Conservation (phyloP, 2,329 filamentous ascomycete genomes). For the Rutstroemia sydowiana region DNA sequence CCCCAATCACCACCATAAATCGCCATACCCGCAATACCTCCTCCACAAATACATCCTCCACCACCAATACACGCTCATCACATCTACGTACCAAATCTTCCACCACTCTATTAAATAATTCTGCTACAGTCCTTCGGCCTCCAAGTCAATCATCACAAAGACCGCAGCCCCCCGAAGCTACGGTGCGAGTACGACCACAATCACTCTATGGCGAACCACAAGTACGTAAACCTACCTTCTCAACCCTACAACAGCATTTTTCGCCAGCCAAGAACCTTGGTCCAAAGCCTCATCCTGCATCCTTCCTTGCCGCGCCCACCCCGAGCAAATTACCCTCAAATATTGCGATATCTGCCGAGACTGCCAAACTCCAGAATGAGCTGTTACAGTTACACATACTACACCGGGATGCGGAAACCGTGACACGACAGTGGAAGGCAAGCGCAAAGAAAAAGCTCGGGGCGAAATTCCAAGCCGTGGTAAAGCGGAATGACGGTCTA, state of each 20-base stretch:
- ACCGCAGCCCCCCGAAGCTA: slow-evolving; percentile 8
- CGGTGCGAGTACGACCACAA: slow-evolving; percentile 6
- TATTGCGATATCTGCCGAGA: slow-evolving; percentile 51
- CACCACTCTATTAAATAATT: slow-evolving; percentile 16
- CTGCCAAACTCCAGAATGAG: slow-evolving; percentile 52
- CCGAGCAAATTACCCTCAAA: slow-evolving; percentile 56
- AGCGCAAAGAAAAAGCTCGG: slow-evolving; percentile 46
- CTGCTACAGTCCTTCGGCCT: slow-evolving; percentile 18
- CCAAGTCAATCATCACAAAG: slow-evolving; percentile 10
- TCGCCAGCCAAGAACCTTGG: slow-evolving; percentile 54
- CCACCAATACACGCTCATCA: slow-evolving; percentile 7
- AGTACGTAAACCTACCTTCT: slow-evolving; percentile 37
- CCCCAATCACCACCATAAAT: slow-evolving; percentile 13
- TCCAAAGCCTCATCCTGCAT: slow-evolving; percentile 54
- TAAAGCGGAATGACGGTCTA: slow-evolving; percentile 35
- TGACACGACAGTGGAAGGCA: slow-evolving; percentile 44
- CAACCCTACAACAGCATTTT: slow-evolving; percentile 59
- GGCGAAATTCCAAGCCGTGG: slow-evolving; percentile 35
- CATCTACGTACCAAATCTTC: slow-evolving; percentile 27
- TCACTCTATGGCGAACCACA: slow-evolving; percentile 14
- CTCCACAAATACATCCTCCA: slow-evolving; percentile 12
- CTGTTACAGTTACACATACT: slow-evolving; percentile 59
- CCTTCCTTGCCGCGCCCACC: slow-evolving; percentile 51
- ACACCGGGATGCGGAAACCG: slow-evolving; percentile 45
- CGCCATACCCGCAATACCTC: slow-evolving; percentile 26